phyloP scores from a whole-genome alignment of 768 basidiomycete species.

The Macrolepiota fuliginosa region DNA sequence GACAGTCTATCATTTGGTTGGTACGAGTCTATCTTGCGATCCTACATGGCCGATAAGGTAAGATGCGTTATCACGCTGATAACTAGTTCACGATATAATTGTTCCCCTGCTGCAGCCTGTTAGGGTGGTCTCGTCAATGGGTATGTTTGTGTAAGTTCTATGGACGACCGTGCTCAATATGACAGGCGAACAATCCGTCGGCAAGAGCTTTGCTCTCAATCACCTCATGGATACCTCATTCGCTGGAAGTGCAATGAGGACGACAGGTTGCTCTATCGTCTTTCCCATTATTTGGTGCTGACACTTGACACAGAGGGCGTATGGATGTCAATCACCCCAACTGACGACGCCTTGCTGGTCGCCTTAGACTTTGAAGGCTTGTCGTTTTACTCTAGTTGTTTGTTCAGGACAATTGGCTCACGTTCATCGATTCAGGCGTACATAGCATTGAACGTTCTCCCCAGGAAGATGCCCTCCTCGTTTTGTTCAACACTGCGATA shows the following conservation, averaged over 20 bases:
- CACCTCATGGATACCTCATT: conserved; percentile 65
- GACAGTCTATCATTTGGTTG: conserved; percentile 57
- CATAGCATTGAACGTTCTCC: conserved; percentile 62
- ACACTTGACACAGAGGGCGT: conserved; percentile 42
- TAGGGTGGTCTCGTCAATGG: conserved; percentile 67
- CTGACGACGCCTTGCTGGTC: conserved; percentile 49
- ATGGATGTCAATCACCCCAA: conserved; percentile 68
- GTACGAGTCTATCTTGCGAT: conserved; percentile 64
- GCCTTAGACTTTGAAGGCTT: conserved; percentile 65
- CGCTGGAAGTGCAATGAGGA: conserved; percentile 65
- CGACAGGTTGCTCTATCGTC: conserved; percentile 34
- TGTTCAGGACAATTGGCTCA: not conserved
- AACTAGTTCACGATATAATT: not conserved
- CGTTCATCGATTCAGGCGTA: conserved; percentile 36
- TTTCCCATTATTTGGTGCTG: not conserved
- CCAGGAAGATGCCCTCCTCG: conserved; percentile 62
- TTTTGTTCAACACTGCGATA: conserved; percentile 63
- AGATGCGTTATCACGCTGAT: too few relatives aligned
- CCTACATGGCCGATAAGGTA: conserved; percentile 59
- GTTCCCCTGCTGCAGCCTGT: conserved; percentile 41
- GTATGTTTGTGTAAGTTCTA: conserved; percentile 19
- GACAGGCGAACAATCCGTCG: conserved; percentile 60
- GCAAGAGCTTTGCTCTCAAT: conserved; percentile 57
- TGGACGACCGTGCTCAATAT: not conserved
- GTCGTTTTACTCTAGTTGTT: not conserved